Evolutionary conservation across 106 monocot genomes (phyloP), one percentile per base, ranked within the genome.

Genomic region (Agapanthus africanus): DNA sequence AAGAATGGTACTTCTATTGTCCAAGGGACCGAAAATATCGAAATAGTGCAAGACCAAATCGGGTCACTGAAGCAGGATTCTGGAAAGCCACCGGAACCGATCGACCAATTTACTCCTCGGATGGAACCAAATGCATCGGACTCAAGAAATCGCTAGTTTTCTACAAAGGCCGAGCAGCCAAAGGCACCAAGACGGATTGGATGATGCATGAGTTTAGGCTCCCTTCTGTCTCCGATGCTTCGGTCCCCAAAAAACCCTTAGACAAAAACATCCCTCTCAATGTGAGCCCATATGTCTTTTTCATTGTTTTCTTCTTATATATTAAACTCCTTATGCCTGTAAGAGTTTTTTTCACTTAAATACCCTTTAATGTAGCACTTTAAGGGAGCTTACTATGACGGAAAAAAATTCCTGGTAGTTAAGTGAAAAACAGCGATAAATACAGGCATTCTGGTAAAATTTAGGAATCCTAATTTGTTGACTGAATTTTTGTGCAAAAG

Each of bases 181-280:
- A 86, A 49, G 93, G 93, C n/a, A 75, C 79, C 18, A 93, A 93
- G 30, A 93, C 93, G 0, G 84, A 93, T 21, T 93, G 93, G 93
- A 93, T 93, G 93, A 93, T 93, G 93, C 93, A 93, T 36, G 93
- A 93, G 41, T 89, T 88, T 75, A 83, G 93, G 34, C 88, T 93
- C 2, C 93, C 93, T 10, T 31, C 46, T 23, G 4, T 57, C 6
- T 15, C 13, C 19, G 46, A 47, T 47, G 13, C 46, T 1, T 7
- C 46, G 16, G 1, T 47, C 46, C 46, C 46, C 4, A 47, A 47
- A 47, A 47, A 19, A 47, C 46, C 46, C 3, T 19, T 47, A 0
- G 46, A 47, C 23, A 57, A 57, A n/a, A 59, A 16, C 57, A 71
- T 71, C 21, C 71, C 71, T 8, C 40, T 57, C 39, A 71, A 71